Percentiles rank a stretch among this genome's conserved stretches.
phyloP scores from a whole-genome alignment of 2,329 filamentous ascomycete species.

The Aspergillus neotritici region DNA sequence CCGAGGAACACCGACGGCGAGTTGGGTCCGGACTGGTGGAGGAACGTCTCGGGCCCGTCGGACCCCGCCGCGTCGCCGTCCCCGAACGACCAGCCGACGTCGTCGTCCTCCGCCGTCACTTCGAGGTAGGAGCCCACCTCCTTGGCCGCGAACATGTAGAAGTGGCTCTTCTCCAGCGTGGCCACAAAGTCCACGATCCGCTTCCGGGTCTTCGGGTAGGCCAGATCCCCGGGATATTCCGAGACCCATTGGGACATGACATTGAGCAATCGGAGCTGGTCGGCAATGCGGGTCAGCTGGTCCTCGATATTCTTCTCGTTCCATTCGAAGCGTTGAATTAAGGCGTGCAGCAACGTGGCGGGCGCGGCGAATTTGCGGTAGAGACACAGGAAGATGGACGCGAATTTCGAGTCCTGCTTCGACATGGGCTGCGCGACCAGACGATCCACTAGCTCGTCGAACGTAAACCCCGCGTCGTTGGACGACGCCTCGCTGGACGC shows the following conservation, averaged over 20 bases:
- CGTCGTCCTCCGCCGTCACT: conserved; percentile 75
- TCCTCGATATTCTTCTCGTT: conserved; percentile 68
- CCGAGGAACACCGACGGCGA: conserved; percentile 32
- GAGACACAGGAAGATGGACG: conserved; percentile 80
- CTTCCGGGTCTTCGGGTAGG: conserved; percentile 65
- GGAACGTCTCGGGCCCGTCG: conserved; percentile 38
- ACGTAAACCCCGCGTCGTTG: conserved; percentile 36
- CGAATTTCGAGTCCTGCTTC: conserved; percentile 83
- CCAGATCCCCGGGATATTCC: conserved; percentile 89
- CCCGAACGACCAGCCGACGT: conserved; percentile 83
- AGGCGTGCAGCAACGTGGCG: conserved; percentile 66
- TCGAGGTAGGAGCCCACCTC: conserved; percentile 80
- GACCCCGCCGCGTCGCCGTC: conserved; percentile 56
- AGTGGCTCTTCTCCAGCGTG: conserved; percentile 67
- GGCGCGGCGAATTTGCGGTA: conserved; percentile 92
- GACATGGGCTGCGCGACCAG: conserved; percentile 75
- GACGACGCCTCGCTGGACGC: conserved; percentile 27
- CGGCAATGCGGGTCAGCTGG: conserved; percentile 70
- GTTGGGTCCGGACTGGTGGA: conserved; percentile 37
- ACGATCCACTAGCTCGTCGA: conserved; percentile 76
- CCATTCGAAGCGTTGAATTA: conserved; percentile 58
- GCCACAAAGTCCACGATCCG: conserved; percentile 69
- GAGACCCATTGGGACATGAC: conserved; percentile 85
- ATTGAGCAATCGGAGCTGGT: conserved; percentile 76
- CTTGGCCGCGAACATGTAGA: conserved; percentile 77